A percentile compares a stretch with the other conserved stretches of the same genome.
Evolutionary conservation across 1,284 basidiomycete species (phyloP).

Genomic region (Gymnopus androsaceus): DNA sequence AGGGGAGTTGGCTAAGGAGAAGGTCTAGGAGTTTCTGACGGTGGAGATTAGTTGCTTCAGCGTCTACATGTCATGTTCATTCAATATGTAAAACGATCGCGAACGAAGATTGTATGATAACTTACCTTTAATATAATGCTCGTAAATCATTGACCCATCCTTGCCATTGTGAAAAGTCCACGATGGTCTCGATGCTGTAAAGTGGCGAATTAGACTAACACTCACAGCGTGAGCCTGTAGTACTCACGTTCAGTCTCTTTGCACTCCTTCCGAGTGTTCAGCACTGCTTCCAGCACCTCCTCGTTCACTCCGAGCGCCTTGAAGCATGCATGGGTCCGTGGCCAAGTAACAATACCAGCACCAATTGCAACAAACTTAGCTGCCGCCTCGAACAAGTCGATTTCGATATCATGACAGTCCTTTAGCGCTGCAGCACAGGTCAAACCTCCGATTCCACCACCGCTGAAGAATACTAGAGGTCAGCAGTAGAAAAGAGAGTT

Average conservation of each 20-base stretch:
- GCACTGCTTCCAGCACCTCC: constrained; percentile 19
- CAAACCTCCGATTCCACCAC: constrained; percentile 29
- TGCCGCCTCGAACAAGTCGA: constrained; percentile 28
- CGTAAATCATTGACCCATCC: too few relatives aligned
- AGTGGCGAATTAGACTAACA: too few relatives aligned
- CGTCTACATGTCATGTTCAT: background rate
- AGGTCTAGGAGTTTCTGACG: constrained; percentile 45
- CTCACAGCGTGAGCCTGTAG: too few relatives aligned
- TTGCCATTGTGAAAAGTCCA: constrained; percentile 4
- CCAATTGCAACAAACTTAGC: constrained; percentile 27
- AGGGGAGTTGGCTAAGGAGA: constrained; percentile 36
- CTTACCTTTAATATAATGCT: too few relatives aligned
- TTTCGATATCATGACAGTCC: constrained; percentile 29
- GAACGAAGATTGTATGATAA: background rate
- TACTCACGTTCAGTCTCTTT: too few relatives aligned
- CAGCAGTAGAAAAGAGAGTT: background rate
- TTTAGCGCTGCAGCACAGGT: constrained; percentile 23
- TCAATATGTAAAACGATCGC: background rate
- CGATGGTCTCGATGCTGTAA: background rate
- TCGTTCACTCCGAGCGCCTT: constrained; percentile 23
- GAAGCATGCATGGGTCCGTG: constrained; percentile 25
- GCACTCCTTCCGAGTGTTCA: too few relatives aligned
- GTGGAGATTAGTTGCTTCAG: constrained; percentile 37
- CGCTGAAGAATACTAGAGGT: constrained; percentile 17
- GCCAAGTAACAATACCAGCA: constrained; percentile 30